These are phyloP conservation scores for Lactifluus rugatus DNA, from an alignment of 768 basidiomycete genomes.

Conservation along the genomic window DNA sequence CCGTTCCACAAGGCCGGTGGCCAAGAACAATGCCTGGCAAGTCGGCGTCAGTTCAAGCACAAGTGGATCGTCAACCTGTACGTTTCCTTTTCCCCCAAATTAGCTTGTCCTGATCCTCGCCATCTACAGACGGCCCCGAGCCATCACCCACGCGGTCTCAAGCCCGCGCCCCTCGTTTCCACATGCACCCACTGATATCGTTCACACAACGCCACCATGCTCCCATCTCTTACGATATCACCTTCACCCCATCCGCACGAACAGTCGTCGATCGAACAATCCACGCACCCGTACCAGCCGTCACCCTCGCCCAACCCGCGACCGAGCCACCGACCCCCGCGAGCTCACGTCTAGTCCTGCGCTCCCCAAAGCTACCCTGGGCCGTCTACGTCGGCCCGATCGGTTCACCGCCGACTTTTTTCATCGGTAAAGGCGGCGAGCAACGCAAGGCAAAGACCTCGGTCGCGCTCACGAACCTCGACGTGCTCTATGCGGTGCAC, in stretches of 20 bases:
- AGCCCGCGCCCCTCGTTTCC: slow-evolving; percentile 30
- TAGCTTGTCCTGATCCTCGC: background rate
- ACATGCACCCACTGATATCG: slow-evolving; percentile 59
- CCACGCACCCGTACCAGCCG: slow-evolving; percentile 42
- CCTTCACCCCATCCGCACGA: slow-evolving; percentile 45
- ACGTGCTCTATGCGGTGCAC: slow-evolving; percentile 53
- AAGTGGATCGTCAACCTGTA: slow-evolving; percentile 35
- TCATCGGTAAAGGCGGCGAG: slow-evolving; percentile 17
- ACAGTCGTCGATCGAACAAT: slow-evolving; percentile 49
- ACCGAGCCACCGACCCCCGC: slow-evolving; percentile 47
- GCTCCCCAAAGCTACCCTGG: slow-evolving; percentile 54
- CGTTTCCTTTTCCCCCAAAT: slow-evolving; percentile 19
- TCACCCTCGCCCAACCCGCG: slow-evolving; percentile 51
- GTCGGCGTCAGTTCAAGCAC: slow-evolving; percentile 29
- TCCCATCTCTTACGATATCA: slow-evolving; percentile 53
- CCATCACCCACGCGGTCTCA: slow-evolving; percentile 24
- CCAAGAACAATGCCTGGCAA: slow-evolving; percentile 40
- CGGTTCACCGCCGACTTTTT: slow-evolving; percentile 22
- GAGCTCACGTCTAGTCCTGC: slow-evolving; percentile 41
- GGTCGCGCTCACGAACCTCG: slow-evolving; percentile 44
- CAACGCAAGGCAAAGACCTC: slow-evolving; percentile 10
- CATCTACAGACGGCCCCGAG: slow-evolving; percentile 2
- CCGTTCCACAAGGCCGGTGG: slow-evolving; percentile 34
- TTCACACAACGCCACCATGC: slow-evolving; percentile 45
- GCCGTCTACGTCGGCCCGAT: slow-evolving; percentile 39